Percentiles rank a stretch among this genome's conserved stretches.
phyloP scores from a whole-genome alignment of 345 rosid species.

The Gossypium arboreum region DNA sequence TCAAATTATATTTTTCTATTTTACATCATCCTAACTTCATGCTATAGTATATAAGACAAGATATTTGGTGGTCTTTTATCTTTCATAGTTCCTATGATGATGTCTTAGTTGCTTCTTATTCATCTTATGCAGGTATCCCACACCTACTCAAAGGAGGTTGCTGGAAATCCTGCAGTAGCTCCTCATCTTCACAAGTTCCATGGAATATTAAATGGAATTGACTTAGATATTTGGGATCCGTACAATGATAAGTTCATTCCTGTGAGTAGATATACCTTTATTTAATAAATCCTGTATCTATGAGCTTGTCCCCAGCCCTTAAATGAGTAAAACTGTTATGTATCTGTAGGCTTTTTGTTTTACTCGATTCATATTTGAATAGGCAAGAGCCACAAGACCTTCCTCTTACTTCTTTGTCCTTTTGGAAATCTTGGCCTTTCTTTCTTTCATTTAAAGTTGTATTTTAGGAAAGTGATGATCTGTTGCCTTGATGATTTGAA shows the following conservation, averaged over 20 bases:
- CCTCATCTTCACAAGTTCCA: conserved; percentile 76
- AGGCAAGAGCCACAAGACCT: neutral
- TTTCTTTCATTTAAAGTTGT: neutral
- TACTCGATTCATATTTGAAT: neutral
- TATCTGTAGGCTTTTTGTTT: neutral
- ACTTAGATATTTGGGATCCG: conserved; percentile 96
- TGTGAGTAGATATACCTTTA: conserved; percentile 35
- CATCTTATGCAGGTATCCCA: conserved; percentile 61
- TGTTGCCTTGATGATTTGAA: conserved; percentile 5
- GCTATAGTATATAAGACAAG: neutral
- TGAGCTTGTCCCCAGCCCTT: neutral
- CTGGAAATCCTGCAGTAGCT: conserved; percentile 67
- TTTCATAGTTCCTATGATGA: neutral
- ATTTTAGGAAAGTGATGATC: neutral
- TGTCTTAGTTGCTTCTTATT: neutral
- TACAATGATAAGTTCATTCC: conserved; percentile 74
- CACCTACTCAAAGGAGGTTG: conserved; percentile 76
- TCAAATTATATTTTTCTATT: neutral
- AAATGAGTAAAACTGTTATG: neutral
- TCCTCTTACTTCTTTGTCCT: neutral
- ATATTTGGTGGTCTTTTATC: neutral
- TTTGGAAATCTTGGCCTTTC: neutral
- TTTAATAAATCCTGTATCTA: too few species aligned
- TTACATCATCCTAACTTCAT: neutral
- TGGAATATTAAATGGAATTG: conserved; percentile 89